Percentiles rank a stretch among this genome's conserved stretches.
These are phyloP conservation scores for Aspergillus aculeatus DNA, from an alignment of 2,329 filamentous ascomycete species.

Conservation along the genomic window DNA sequence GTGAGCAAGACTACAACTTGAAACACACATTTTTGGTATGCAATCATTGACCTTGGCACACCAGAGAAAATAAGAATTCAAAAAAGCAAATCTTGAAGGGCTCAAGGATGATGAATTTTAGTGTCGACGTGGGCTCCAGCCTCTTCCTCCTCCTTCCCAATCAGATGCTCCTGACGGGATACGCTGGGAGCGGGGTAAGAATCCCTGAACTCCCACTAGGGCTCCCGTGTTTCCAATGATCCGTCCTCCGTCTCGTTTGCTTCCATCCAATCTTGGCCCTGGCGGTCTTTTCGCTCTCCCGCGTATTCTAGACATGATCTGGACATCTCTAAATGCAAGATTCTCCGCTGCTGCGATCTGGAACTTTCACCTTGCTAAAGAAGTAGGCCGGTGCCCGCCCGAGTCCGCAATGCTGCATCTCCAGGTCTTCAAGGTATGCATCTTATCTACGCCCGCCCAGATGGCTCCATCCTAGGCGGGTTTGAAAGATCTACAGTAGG, in stretches of 20 bases:
- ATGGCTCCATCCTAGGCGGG: neutral
- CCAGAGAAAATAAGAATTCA: constrained; percentile 5
- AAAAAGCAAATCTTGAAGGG: constrained; percentile 7
- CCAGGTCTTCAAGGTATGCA: neutral
- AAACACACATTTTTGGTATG: constrained; percentile 5
- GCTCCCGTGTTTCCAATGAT: neutral
- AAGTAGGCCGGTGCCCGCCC: neutral
- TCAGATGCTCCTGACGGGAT: constrained; percentile 11
- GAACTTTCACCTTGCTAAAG: neutral
- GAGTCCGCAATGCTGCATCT: neutral
- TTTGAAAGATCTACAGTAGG: constrained; percentile 3
- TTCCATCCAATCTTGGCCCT: neutral
- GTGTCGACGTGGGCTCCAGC: constrained; percentile 5
- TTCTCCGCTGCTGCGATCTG: constrained; percentile 1
- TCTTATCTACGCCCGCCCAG: neutral
- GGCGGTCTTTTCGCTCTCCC: neutral
- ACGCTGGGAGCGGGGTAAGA: constrained; percentile 10
- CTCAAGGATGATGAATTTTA: neutral
- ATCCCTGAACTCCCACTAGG: neutral
- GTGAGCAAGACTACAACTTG: constrained; percentile 11
- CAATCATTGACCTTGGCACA: constrained; percentile 10
- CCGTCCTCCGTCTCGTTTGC: neutral
- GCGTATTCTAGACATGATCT: neutral
- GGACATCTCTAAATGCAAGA: constrained; percentile 7
- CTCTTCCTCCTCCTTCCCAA: constrained; percentile 6